Base-by-base conservation (phyloP, 2,329 filamentous ascomycete genomes). In the Dactylellina parvicollis region DNA sequence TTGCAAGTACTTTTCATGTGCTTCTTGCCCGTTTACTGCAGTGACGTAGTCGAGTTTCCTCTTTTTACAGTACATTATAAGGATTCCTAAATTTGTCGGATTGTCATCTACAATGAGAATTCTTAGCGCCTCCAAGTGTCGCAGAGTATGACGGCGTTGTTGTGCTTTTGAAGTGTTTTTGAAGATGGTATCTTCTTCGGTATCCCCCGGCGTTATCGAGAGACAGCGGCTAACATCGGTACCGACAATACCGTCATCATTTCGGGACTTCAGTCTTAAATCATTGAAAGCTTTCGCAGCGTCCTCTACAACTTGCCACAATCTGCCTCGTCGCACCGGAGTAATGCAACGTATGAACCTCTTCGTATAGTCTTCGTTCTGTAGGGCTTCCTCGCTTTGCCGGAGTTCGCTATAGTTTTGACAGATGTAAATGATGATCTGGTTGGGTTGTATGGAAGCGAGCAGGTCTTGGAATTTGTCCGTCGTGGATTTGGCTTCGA, bases 41-140 rank as follows among this genome's bases (percentile, higher is more conserved):
- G 80, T 81, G 14, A 80, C 77, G 24, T 83, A 83, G 14, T 81
- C 79, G 22, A 84, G 79, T 0, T 80, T 79, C 9, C 82, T 79
- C 42, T 82, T 81, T 60, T 82, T 81, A 54, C 83, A 82, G 75
- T 84, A 84, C 76, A 83, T 83, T 16, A 81, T 79, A 26, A 85
- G 75, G 24, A 85, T 83, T 18, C 83, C 83, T 0, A 84, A 80
- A 20, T 85, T 85, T 61, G 85, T 82, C 1, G 81, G 61, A 47
- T 85, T 85, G 70, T 84, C 83, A 71, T 85, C 83, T 0, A 84
- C 83, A 0, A 85, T 77, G 0, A 85, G 79, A 10, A 73, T 65
- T 18, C 52, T 47, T 12, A 73, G 60, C 8, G 66, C 42, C 0
- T 57, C 49, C 14, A 57, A 42, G 0, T 3, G 26, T 24, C 57